phyloP scores from a whole-genome alignment of 2,329 filamentous ascomycete species.

The Macroventuria anomochaeta region DNA sequence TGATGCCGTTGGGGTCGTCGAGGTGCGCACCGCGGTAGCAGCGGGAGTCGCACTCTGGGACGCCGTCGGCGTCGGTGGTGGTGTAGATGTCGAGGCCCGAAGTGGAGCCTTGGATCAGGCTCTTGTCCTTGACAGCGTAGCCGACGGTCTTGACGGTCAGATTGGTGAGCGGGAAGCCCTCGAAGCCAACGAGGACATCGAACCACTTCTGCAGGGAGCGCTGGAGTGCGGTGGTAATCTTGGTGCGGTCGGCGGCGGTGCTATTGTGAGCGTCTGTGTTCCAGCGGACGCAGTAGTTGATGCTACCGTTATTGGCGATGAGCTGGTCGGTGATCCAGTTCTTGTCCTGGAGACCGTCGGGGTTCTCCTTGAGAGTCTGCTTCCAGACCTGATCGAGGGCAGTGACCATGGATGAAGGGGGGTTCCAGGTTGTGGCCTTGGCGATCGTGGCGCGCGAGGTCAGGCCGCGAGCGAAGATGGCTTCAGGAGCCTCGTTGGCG shows the following conservation, averaged over 20 bases:
- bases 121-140: constrained; percentile 52
- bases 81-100: constrained; percentile 53
- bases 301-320: constrained; percentile 39
- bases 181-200: constrained; percentile 54
- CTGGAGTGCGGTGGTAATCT: constrained; percentile 47
- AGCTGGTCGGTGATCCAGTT: constrained; percentile 43
- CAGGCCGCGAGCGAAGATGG: constrained; percentile 22
- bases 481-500: constrained; percentile 21
- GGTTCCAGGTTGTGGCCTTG: constrained; percentile 32
- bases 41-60: constrained; percentile 51
- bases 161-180: constrained; percentile 53
- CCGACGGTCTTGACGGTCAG: constrained; percentile 53
- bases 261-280: constrained; percentile 48
- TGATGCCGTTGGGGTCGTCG: constrained; percentile 48
- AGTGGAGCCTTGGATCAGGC: constrained; percentile 46
- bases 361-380: constrained; percentile 32
- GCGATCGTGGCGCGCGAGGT: constrained; percentile 25
- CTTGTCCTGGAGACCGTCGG: constrained; percentile 32
- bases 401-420: constrained; percentile 32
- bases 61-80: constrained; percentile 48
- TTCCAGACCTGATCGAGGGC: constrained; percentile 35
- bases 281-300: constrained; percentile 57
- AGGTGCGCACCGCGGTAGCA: constrained; percentile 56
- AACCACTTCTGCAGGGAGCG: constrained; percentile 52
- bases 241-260: constrained; percentile 49